Conservation (phyloP, 768 basidiomycete species). For the Mycena pura region DNA sequence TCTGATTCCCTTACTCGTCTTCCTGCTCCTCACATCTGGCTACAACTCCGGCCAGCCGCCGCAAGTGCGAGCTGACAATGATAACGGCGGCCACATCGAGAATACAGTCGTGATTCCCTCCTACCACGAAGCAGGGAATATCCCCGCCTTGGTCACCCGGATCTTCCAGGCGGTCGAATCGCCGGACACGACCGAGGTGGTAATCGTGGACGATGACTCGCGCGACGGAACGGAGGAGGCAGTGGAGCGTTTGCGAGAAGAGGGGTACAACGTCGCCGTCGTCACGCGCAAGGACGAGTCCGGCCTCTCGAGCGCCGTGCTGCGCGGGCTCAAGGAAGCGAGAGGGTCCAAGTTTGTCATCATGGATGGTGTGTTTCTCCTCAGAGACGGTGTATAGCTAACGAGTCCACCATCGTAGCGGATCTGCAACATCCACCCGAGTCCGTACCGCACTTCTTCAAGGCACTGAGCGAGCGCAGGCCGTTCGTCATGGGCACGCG, state of each 20-base stretch:
- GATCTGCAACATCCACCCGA: constrained; percentile 13
- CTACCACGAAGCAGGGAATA: constrained; percentile 12
- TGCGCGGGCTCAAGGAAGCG: constrained; percentile 10
- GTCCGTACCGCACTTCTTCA: constrained; percentile 1
- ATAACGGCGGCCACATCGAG: too few species aligned
- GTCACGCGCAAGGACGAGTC: not conserved
- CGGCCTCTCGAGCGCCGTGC: not conserved
- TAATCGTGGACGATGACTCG: constrained; percentile 4
- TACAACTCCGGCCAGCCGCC: too few species aligned
- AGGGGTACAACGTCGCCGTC: not conserved
- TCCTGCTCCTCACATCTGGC: too few species aligned
- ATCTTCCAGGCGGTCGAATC: too few species aligned
- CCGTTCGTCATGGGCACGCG: constrained; percentile 15
- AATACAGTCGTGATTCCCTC: constrained; percentile 7
- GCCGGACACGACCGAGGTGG: not conserved
- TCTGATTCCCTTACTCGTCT: too few species aligned
- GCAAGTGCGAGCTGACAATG: too few species aligned
- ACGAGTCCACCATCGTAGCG: too few species aligned
- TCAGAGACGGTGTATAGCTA: too few species aligned
- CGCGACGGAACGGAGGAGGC: constrained; percentile 4
- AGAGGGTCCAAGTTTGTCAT: constrained; percentile 2
- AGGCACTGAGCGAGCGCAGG: not conserved
- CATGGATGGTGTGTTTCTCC: not conserved
- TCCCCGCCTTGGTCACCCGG: not conserved
- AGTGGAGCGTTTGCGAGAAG: not conserved